Base-by-base conservation (phyloP, 345 rosid species). In the Lepidium didymum region DNA sequence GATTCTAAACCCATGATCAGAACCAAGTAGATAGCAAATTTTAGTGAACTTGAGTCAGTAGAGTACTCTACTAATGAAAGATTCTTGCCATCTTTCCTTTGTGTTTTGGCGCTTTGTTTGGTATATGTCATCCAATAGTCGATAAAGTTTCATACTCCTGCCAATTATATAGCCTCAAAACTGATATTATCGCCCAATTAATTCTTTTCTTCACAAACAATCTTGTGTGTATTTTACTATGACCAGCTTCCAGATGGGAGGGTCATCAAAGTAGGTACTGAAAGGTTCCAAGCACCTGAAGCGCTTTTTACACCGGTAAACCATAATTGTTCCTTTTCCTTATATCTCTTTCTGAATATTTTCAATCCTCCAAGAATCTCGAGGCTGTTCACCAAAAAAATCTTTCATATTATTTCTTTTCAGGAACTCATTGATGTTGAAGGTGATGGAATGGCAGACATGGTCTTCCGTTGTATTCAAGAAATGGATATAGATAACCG, bases 371-470 rank as follows among this genome's bases (percentile, higher is more conserved):
- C 34, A 53, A 62, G 53, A 45, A 46, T 52, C 50, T 9, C 2
- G 27, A 13, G 33, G 56, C 65, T 61, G 19, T 49, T 58, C 31
- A 12, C 64, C 38, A 4, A 63, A 47, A 10, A 35, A 47, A 44
- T 16, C 8, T 21, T 45, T 33, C 64, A 18, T 53, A 43, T 25
- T 15, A 35, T 10, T 19, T 3, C 3, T 29, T 69, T 63, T 49
- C 79, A 93, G 98, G 99, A 88, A 70, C 95, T 91, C 69, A 87
- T 90, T 67, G 98, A 93, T 77, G 95, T 90, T 72, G 98, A 93
- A 84, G 97, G 97, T 70, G 99, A 94, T 86, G 99, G 99, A 55
- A 87, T 91, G 96, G 99, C 99, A 72, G 97, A 94, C 71, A 94
- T 90, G 99, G 99, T 90, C 69, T 93, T 94, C 72, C 97, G 88